A percentile compares a stretch with the other conserved stretches of the same genome.
These are phyloP conservation scores for Chytridiales sp. DNA, from an alignment of 371 early-diverging fungal species.

Conservation along the genomic window DNA sequence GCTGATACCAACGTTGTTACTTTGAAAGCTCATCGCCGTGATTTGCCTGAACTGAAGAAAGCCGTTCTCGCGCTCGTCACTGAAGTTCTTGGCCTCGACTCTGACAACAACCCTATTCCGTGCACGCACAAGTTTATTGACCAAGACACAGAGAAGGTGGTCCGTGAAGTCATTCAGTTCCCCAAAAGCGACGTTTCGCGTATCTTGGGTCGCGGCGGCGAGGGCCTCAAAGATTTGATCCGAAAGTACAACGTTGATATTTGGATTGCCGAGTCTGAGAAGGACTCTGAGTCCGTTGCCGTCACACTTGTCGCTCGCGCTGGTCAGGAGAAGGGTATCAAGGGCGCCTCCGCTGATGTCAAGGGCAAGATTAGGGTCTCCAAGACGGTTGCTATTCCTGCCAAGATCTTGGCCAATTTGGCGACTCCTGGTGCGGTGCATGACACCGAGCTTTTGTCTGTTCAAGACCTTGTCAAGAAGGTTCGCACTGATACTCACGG, in stretches of 20 bases:
- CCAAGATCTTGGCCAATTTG: conserved; percentile 28
- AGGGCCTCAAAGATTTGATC: conserved; percentile 37
- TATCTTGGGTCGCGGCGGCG: conserved; percentile 32
- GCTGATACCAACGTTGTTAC: conserved; percentile 24
- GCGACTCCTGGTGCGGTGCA: conserved; percentile 18
- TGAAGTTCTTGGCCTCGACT: conserved; percentile 23
- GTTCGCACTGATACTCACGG: conserved; percentile 30
- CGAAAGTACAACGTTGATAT: conserved; percentile 30
- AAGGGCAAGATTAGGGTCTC: conserved; percentile 33
- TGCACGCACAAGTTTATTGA: conserved; percentile 9
- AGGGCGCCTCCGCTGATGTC: conserved; percentile 19
- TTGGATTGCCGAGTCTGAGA: conserved; percentile 26
- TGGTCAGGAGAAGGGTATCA: conserved; percentile 10
- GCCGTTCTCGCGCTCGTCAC: conserved; percentile 25
- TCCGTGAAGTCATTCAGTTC: conserved; percentile 18
- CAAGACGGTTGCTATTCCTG: conserved; percentile 35
- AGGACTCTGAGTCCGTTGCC: conserved; percentile 14
- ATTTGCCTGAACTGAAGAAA: conserved; percentile 17
- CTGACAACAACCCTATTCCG: conserved; percentile 2
- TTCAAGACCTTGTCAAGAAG: conserved; percentile 36
- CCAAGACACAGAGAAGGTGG: conserved; percentile 8
- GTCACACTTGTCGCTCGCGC: conserved; percentile 28
- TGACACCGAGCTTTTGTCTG: conserved; percentile 26
- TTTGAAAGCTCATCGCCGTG: conserved; percentile 21
- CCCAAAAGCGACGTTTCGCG: conserved; percentile 35